Evolutionary conservation across 2,329 filamentous ascomycete genomes (phyloP), one percentile per base, ranked within the genome.

Genomic region (Colletotrichum lentis): DNA sequence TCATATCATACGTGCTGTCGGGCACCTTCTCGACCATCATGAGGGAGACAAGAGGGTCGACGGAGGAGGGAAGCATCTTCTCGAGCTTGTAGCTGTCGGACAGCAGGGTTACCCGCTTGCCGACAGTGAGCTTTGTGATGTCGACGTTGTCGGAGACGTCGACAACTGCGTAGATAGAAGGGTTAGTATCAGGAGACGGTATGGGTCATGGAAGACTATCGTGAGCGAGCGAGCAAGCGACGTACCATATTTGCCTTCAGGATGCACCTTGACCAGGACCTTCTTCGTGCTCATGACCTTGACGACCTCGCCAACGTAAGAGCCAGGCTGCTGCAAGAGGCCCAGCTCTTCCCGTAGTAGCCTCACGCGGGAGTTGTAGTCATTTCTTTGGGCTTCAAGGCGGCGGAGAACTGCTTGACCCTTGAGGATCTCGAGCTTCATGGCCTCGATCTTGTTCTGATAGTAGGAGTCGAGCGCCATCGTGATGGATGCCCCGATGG

Each of bases 1-100:
- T 99, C 96, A 99, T 99, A 83, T 99, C 96, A 85, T 99, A 99
- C 78, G 96, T 99, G 84, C 94, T 97, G 85, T 99, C 96, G 18
- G 96, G 96, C 18, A 99, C 96, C 86, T 99, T 99, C 80, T 99
- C 96, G 60, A 99, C 96, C 96, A 99, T 99, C 96, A 99, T 99
- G 79, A 99, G 92, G 43, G 96, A 99, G 65, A 99, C 96, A 67
- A 99, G 91, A 44, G 96, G 96, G 77, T 99, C 96, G 77, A 99
- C 96, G 22, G 96, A 99, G 63, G 96, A 98, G 22, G 96, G 96
- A 11, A 99, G 89, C 83, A 98, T 96, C 85, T 97, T 97, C 79
- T 98, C 96, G 75, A 99, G 90, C 82, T 97, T 97, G 87, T 99
- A 99, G 73, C 93, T 95, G 80, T 99, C 96, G 75, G 94, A 97